Evolutionary conservation across 768 basidiomycete species (phyloP).

Genomic region (Glaciozyma martinii): DNA sequence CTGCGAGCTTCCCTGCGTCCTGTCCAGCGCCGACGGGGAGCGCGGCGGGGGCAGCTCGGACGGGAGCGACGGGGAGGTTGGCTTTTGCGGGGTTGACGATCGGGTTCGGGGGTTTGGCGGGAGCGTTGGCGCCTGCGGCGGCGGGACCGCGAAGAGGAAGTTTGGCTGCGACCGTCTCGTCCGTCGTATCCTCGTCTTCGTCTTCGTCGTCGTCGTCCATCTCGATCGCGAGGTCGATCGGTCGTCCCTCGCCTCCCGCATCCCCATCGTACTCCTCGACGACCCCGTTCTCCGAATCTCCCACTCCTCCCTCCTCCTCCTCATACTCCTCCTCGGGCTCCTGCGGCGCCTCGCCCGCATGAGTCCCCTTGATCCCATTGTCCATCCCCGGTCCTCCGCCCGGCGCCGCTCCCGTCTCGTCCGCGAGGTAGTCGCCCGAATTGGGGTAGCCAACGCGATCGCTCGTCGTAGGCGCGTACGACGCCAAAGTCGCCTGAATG

Average conservation of each 20-base stretch:
- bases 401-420: slow-evolving; percentile 29
- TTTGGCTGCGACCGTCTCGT: slow-evolving; percentile 12
- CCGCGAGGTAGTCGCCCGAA: slow-evolving; percentile 32
- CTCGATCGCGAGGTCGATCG: slow-evolving; percentile 31
- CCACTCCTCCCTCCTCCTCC: slow-evolving; percentile 46
- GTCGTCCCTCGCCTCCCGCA: slow-evolving; percentile 29
- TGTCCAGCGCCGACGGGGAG: not conserved
- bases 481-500: slow-evolving; percentile 27
- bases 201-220: slow-evolving; percentile 37
- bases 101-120: slow-evolving; percentile 16
- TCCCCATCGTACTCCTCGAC: slow-evolving; percentile 26
- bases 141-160: slow-evolving; percentile 14
- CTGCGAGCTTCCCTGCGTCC: slow-evolving; percentile 43
- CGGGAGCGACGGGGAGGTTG: slow-evolving; percentile 41
- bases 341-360: not conserved
- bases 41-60: not conserved
- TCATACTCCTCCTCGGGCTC: slow-evolving; percentile 22
- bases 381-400: slow-evolving; percentile 27
- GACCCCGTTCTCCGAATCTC: slow-evolving; percentile 39
- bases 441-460: slow-evolving; percentile 23
- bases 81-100: slow-evolving; percentile 52
- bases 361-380: slow-evolving; percentile 8
- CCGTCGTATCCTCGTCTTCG: slow-evolving; percentile 33
- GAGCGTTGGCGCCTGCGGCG: slow-evolving; percentile 21
- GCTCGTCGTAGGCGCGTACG: slow-evolving; percentile 26